Evolutionary conservation across 495 filamentous ascomycete genomes (phyloP).

Genomic region (Penicillium paradoxum): DNA sequence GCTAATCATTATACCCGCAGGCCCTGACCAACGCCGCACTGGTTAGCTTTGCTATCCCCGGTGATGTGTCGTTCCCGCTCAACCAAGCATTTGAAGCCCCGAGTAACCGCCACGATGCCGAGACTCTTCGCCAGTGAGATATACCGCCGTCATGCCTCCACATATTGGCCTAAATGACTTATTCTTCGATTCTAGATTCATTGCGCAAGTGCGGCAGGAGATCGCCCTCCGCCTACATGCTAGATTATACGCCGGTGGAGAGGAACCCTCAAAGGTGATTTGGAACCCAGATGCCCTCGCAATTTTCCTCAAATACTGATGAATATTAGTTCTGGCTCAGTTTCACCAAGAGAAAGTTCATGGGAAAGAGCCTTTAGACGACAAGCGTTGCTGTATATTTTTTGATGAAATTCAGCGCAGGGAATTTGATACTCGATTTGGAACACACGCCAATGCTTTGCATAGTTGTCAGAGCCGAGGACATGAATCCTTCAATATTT

Average conservation of each 20-base stretch:
- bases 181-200: conserved; percentile 45
- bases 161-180: conserved; percentile 2
- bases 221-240: conserved; percentile 73
- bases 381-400: conserved; percentile 21
- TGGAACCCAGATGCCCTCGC: background rate
- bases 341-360: conserved; percentile 98
- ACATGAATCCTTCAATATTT: background rate
- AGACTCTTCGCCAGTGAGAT: conserved; percentile 68
- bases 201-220: conserved; percentile 90
- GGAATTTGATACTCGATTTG: conserved; percentile 16
- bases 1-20: conserved; percentile 28
- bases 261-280: conserved; percentile 75
- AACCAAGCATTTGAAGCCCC: conserved; percentile 85
- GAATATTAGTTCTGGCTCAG: conserved; percentile 82
- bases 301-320: conserved; percentile 1
- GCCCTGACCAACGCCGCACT: conserved; percentile 67
- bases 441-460: conserved; percentile 3
- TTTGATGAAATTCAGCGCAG: conserved; percentile 33
- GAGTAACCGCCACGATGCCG: conserved; percentile 78
- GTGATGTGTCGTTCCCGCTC: conserved; percentile 88
- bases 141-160: background rate
- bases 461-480: conserved; percentile 2
- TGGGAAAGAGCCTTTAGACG: conserved; percentile 81
- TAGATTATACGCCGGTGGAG: conserved; percentile 80
- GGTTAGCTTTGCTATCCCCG: conserved; percentile 91